These are phyloP conservation scores for Penicillium aurantiogriseum DNA, from an alignment of 2,329 filamentous ascomycete species.

Conservation along the genomic window DNA sequence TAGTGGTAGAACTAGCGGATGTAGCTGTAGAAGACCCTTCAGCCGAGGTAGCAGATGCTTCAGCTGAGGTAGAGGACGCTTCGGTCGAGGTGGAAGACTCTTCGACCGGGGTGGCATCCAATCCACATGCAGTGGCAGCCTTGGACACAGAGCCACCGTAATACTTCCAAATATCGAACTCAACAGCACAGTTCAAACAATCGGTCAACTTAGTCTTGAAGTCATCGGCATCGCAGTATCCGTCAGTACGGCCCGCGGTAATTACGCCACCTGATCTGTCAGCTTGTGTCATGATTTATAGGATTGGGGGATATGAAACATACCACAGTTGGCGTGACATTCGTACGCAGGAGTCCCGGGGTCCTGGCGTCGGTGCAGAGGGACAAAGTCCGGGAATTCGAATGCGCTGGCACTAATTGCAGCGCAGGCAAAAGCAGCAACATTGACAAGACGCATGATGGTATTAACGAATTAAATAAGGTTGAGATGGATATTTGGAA, in stretches of 20 bases:
- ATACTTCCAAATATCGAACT: conserved; percentile 47
- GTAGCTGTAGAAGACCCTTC: not conserved
- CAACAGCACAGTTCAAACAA: conserved; percentile 45
- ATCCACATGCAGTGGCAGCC: conserved; percentile 39
- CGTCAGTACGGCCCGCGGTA: not conserved
- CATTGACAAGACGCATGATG: not conserved
- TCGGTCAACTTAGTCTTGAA: conserved; percentile 28
- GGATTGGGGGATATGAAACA: not conserved
- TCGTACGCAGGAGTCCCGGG: conserved; percentile 35
- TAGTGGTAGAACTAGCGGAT: not conserved
- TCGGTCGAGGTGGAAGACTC: not conserved
- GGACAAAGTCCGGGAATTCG: conserved; percentile 1
- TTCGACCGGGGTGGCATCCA: conserved; percentile 9
- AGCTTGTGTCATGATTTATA: not conserved
- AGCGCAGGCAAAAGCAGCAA: conserved; percentile 6
- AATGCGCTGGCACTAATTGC: not conserved
- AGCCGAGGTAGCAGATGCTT: not conserved
- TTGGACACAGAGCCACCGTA: conserved; percentile 42
- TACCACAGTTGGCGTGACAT: conserved; percentile 38
- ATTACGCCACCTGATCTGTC: not conserved
- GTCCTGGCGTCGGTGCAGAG: conserved; percentile 6
- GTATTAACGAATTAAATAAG: not conserved
- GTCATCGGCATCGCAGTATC: not conserved
- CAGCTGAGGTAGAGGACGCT: not conserved
- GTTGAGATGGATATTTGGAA: too few relatives aligned